Percentiles rank a stretch among this genome's conserved stretches.
These are phyloP conservation scores for Yamadazyma dendronema DNA, from an alignment of 1,139 yeast species.

Conservation along the genomic window DNA sequence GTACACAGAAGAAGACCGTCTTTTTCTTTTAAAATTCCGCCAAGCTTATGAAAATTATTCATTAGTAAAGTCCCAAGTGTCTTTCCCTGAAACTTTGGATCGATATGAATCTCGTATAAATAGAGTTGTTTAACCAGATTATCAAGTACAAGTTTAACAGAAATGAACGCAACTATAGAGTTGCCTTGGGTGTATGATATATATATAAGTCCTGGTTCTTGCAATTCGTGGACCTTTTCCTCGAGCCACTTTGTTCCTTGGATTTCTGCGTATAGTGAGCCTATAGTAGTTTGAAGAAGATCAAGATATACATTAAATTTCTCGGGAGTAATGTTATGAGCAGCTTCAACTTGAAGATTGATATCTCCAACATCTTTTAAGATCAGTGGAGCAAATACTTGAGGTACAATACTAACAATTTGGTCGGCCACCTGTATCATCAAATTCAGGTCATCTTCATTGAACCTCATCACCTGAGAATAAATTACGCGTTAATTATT, in stretches of 20 bases:
- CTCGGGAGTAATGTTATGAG: constrained; percentile 2
- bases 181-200: constrained; percentile 21
- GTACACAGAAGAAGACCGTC: constrained; percentile 9
- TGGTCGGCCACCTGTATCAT: not conserved
- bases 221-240: constrained; percentile 46
- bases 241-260: constrained; percentile 45
- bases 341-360: not conserved
- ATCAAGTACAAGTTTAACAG: constrained; percentile 38
- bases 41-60: constrained; percentile 25
- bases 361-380: not conserved
- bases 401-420: not conserved
- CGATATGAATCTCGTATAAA: constrained; percentile 54
- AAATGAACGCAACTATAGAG: constrained; percentile 39
- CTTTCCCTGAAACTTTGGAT: constrained; percentile 24
- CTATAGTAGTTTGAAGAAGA: constrained; percentile 31
- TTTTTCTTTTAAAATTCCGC: constrained; percentile 15
- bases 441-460: no score
- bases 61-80: constrained; percentile 38
- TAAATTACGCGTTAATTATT: no score
- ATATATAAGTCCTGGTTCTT: constrained; percentile 43
- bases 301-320: constrained; percentile 17
- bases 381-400: not conserved
- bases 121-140: constrained; percentile 38
- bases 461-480: no score
- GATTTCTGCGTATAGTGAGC: constrained; percentile 24